Base-by-base conservation (phyloP, 2,329 filamentous ascomycete genomes). In the Akanthomyces dipterigenus region DNA sequence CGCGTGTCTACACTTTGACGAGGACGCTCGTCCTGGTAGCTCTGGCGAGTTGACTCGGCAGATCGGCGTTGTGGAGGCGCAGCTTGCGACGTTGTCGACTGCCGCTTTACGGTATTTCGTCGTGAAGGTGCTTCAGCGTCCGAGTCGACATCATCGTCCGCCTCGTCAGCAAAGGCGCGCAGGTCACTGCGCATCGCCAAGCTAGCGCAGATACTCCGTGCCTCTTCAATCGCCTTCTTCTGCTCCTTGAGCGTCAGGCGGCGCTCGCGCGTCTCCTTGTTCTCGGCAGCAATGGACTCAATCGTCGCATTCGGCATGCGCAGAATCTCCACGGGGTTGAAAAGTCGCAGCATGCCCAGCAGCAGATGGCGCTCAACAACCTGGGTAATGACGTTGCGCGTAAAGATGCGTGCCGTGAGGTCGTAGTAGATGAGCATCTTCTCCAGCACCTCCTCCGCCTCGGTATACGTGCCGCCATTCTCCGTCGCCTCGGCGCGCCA, bases 371-470 rank as follows among this genome's bases (percentile, higher is more conserved):
- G 75, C 68, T 82, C 80, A 0, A 80, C 76, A 0, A 82, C 79
- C 62, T 82, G 80, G 0, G 79, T 81, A 59, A 82, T 81, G 61
- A 80, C 75, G 63, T 82, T 82, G 59, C 80, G 74, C 31, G 79
- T 81, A 62, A 81, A 82, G 54, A 78, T 79, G 67, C 80, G 78
- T 7, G 78, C 78, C 2, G 79, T 80, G 9, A 82, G 74, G 43
- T 82, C 79, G 64, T 82, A 82, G 71, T 80, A 82, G 63, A 82
- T 82, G 57, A 82, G 72, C 80, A 82, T 82, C 73, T 82, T 82
- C 68, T 82, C 80, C 28, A 82, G 66, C 0, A 82, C 79, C 67
- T 82, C 80, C 62, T 82, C 78, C 0, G 80, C 80, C 62, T 82
- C 79, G 2, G 76, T 77, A 65, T 80, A 82, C 0, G 73, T 74